Conservation (phyloP, 768 basidiomycete species). For the Tulasnella sp. region DNA sequence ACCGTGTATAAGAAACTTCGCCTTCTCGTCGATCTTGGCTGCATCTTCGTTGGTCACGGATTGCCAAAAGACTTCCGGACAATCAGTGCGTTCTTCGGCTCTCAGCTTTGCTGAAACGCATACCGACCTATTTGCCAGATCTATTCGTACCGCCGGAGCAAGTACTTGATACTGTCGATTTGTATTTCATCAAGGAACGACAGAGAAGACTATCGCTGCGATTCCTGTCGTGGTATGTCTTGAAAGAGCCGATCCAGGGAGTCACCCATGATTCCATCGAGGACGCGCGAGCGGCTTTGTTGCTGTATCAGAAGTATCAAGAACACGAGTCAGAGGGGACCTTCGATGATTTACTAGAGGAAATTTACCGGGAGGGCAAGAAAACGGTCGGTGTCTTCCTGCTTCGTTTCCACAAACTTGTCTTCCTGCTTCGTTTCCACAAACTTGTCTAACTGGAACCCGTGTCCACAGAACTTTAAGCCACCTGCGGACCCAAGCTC, state of each 20-base stretch:
- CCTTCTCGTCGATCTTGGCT: conserved; percentile 86
- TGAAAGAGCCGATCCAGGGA: conserved; percentile 86
- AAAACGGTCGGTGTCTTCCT: conserved; percentile 55
- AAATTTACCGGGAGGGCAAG: conserved; percentile 71
- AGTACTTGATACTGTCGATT: conserved; percentile 94
- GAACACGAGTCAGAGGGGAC: conserved; percentile 66
- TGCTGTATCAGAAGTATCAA: conserved; percentile 77
- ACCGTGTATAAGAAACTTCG: conserved; percentile 98
- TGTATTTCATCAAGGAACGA: conserved; percentile 79
- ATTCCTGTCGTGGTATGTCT: conserved; percentile 92
- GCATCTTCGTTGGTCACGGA: conserved; percentile 96
- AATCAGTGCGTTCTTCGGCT: conserved; percentile 65
- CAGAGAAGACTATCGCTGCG: conserved; percentile 86
- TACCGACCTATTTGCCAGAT: conserved; percentile 47
- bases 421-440: not conserved
- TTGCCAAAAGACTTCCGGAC: conserved; percentile 97
- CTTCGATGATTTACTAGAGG: conserved; percentile 86
- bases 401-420: no score
- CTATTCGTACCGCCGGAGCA: conserved; percentile 93
- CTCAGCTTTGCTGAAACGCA: not conserved
- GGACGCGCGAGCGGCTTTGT: conserved; percentile 81
- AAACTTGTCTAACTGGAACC: not conserved
- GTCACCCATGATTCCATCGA: conserved; percentile 99
- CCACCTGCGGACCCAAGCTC: conserved; percentile 2
- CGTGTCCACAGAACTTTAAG: conserved; percentile 21